Evolutionary conservation across 2,329 filamentous ascomycete species (phyloP).

Genomic region (Exophiala sp.): DNA sequence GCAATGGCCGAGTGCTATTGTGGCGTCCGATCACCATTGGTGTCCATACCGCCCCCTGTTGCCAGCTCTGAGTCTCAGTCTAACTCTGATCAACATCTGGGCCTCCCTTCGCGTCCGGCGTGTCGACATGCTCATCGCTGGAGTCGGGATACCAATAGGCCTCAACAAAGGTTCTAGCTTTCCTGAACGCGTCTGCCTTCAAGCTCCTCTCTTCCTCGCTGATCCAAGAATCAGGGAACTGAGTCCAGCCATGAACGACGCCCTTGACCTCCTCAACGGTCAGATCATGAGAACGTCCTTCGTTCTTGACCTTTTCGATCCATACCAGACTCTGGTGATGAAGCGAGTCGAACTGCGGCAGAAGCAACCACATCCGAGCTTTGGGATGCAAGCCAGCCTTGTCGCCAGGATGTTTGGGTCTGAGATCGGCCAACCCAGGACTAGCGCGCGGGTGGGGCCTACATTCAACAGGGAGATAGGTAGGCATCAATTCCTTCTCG

Average conservation of each 20-base stretch:
- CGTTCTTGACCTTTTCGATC: conserved; percentile 25
- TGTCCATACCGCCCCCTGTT: too few relatives aligned
- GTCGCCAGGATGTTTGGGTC: not conserved
- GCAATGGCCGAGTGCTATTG: too few relatives aligned
- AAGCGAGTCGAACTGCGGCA: conserved; percentile 27
- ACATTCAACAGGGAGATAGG: conserved; percentile 24
- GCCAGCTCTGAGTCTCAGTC: not conserved
- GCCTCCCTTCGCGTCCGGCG: not conserved
- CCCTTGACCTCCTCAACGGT: conserved; percentile 24
- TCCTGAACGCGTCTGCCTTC: conserved; percentile 18
- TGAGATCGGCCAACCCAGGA: conserved; percentile 25
- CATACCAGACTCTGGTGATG: conserved; percentile 23
- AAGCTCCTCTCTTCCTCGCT: conserved; percentile 14
- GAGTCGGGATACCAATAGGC: conserved; percentile 13
- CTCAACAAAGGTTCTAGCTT: conserved; percentile 14
- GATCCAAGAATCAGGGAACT: conserved; percentile 28
- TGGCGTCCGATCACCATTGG: too few relatives aligned
- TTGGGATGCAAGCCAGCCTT: conserved; percentile 23
- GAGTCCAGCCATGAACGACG: conserved; percentile 28
- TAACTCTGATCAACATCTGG: not conserved
- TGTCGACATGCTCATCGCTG: conserved; percentile 1
- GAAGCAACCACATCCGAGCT: conserved; percentile 25
- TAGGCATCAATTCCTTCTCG: conserved; percentile 27
- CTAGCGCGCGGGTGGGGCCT: conserved; percentile 22
- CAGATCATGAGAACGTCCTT: conserved; percentile 21